Percentiles rank a stretch among this genome's conserved stretches.
These are phyloP conservation scores for Crithidia mellificae DNA, from an alignment of 208 protist genomes.

Conservation along the genomic window DNA sequence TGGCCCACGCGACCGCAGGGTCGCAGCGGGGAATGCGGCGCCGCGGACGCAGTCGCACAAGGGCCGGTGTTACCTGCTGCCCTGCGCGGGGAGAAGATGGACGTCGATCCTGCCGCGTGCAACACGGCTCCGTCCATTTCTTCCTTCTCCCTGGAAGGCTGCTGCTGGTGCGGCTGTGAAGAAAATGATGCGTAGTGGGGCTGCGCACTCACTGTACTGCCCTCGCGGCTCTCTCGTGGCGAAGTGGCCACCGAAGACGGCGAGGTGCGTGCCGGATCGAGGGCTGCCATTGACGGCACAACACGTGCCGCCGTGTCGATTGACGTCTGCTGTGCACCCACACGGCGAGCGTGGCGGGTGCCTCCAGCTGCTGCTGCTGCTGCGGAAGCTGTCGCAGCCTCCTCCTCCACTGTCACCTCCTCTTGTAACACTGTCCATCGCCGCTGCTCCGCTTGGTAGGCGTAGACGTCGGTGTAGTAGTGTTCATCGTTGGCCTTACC, in stretches of 20 bases:
- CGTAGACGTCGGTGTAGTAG: slow-evolving; percentile 52
- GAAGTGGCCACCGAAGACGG: background rate
- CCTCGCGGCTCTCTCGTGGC: background rate
- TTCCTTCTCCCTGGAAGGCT: background rate
- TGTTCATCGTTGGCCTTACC: slow-evolving; percentile 35
- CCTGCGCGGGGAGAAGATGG: background rate
- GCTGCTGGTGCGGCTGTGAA: background rate
- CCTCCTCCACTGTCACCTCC: background rate
- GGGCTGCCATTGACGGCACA: background rate
- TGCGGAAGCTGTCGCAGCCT: background rate
- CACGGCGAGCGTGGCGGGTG: too few species aligned
- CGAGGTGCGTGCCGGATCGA: background rate
- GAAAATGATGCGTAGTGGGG: background rate
- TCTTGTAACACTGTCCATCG: slow-evolving; percentile 27
- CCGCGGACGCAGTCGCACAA: background rate
- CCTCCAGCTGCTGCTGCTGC: too few species aligned
- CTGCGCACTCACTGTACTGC: slow-evolving; percentile 1
- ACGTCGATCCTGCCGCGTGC: background rate
- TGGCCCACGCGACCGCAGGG: slow-evolving; percentile 45
- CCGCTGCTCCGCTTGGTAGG: slow-evolving; percentile 34
- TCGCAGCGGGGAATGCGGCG: background rate
- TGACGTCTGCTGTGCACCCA: too few species aligned
- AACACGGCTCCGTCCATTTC: background rate
- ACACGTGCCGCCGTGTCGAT: too few species aligned
- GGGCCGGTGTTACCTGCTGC: too few species aligned